Percentiles rank a stretch among this genome's conserved stretches.
These are phyloP conservation scores for Aegilops umbellulata DNA, from an alignment of 176 grass and related monocot species.

Conservation along the genomic window DNA sequence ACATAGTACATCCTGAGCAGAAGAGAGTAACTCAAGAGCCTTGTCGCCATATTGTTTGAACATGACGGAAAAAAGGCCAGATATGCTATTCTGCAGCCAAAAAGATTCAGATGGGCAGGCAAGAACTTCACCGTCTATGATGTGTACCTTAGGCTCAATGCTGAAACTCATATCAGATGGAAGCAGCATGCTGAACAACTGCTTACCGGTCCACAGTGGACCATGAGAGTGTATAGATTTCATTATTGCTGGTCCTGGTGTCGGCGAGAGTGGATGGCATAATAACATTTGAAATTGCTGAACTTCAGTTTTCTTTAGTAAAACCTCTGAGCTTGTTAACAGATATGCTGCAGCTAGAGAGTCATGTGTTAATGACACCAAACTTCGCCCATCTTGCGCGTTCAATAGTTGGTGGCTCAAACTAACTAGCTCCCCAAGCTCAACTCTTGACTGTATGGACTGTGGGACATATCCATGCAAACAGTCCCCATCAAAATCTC, in stretches of 20 bases:
- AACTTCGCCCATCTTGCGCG: slow-evolving; percentile 75
- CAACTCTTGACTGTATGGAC: slow-evolving; percentile 63
- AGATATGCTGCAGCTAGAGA: slow-evolving; percentile 65
- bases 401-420: slow-evolving; percentile 72
- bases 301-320: slow-evolving; percentile 62
- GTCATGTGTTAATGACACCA: slow-evolving; percentile 86
- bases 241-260: slow-evolving; percentile 37
- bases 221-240: slow-evolving; percentile 35
- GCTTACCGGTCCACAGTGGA: slow-evolving; percentile 73
- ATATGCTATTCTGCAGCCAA: slow-evolving; percentile 56
- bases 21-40: slow-evolving; percentile 62
- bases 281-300: slow-evolving; percentile 77
- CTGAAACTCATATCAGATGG: slow-evolving; percentile 54
- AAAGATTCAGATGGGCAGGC: slow-evolving; percentile 44
- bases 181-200: slow-evolving; percentile 78
- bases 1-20: slow-evolving; percentile 69
- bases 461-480: slow-evolving; percentile 95
- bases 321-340: slow-evolving; percentile 46
- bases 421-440: slow-evolving; percentile 65
- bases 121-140: slow-evolving; percentile 53
- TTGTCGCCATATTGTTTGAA: slow-evolving; percentile 57
- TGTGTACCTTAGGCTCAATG: slow-evolving; percentile 40
- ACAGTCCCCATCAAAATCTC: slow-evolving; percentile 97
- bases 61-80: slow-evolving; percentile 66
- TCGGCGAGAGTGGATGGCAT: slow-evolving; percentile 32